phyloP scores from a whole-genome alignment of 83 land plant species.

The Picea abies region DNA sequence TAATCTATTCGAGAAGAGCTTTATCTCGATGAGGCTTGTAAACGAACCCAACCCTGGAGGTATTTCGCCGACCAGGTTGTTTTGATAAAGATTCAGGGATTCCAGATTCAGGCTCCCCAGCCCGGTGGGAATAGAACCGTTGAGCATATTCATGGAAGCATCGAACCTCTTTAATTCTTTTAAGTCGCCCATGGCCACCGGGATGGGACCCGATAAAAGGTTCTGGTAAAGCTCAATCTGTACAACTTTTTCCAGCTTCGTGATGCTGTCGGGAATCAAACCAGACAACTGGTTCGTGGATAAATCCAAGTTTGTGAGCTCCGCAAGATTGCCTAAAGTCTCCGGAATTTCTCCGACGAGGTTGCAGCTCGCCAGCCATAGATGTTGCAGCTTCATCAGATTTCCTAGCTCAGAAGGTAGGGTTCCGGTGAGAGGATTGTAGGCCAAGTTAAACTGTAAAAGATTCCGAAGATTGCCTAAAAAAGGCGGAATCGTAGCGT shows the following conservation, averaged over 20 bases:
- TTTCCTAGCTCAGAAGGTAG: constrained; percentile 23
- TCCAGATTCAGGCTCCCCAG: constrained; percentile 26
- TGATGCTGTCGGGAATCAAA: constrained; percentile 17
- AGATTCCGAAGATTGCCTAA: background rate
- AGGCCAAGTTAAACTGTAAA: constrained; percentile 2
- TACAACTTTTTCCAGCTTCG: constrained; percentile 13
- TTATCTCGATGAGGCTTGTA: no score
- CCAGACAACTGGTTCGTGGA: constrained; percentile 23
- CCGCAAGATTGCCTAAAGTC: constrained; percentile 2
- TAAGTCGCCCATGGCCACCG: constrained; percentile 23
- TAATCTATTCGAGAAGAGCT: no score
- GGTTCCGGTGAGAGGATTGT: constrained; percentile 14
- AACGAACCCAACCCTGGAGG: no score
- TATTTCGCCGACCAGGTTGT: background rate
- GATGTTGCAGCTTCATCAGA: constrained; percentile 14
- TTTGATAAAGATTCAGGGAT: constrained; percentile 45
- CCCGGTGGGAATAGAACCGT: constrained; percentile 40
- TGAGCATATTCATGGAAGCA: constrained; percentile 43
- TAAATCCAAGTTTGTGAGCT: constrained; percentile 18
- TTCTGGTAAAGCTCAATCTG: constrained; percentile 24
- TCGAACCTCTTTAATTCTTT: constrained; percentile 24
- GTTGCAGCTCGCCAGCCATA: constrained; percentile 20
- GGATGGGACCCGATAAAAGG: constrained; percentile 20
- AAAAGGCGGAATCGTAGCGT: background rate
- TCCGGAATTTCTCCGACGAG: constrained; percentile 24